phyloP scores from a whole-genome alignment of 2,329 filamentous ascomycete genomes.

The Neonectria faginata region DNA sequence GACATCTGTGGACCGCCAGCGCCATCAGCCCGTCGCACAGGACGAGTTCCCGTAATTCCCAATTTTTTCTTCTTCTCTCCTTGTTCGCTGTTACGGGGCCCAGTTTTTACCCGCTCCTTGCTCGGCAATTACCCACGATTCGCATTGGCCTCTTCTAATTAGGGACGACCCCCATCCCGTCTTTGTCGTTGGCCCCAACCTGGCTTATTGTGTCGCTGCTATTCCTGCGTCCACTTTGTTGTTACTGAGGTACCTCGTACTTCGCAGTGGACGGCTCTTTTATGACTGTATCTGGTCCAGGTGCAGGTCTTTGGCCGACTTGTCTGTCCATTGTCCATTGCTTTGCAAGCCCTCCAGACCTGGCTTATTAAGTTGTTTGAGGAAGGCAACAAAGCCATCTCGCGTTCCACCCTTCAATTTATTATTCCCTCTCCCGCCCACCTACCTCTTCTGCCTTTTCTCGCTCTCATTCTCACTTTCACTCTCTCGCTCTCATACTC shows the following conservation, averaged over 20 bases:
- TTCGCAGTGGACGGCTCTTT: neutral
- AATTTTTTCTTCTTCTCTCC: constrained; percentile 17
- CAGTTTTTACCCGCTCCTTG: constrained; percentile 47
- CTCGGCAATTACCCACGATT: constrained; percentile 36
- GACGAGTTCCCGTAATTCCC: constrained; percentile 14
- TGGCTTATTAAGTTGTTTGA: constrained; percentile 16
- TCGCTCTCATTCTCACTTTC: neutral
- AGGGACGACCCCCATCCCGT: constrained; percentile 37
- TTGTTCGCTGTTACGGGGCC: constrained; percentile 25
- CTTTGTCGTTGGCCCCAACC: constrained; percentile 44
- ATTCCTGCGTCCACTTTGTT: constrained; percentile 24
- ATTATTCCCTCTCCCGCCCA: constrained; percentile 21
- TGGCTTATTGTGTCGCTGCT: constrained; percentile 1
- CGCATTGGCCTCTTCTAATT: constrained; percentile 40
- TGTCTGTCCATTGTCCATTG: neutral
- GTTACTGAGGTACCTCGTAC: constrained; percentile 14
- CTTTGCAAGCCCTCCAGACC: constrained; percentile 22
- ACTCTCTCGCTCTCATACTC: neutral
- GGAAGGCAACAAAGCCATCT: constrained; percentile 8
- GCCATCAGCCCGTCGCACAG: neutral
- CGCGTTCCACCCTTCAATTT: constrained; percentile 14
- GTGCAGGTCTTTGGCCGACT: neutral
- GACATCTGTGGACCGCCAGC: constrained; percentile 24
- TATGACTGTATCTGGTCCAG: constrained; percentile 14
- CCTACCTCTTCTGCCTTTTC: neutral